These are phyloP conservation scores for Vaccinium macrocarpon DNA, from an alignment of 148 eudicot species.

Conservation along the genomic window DNA sequence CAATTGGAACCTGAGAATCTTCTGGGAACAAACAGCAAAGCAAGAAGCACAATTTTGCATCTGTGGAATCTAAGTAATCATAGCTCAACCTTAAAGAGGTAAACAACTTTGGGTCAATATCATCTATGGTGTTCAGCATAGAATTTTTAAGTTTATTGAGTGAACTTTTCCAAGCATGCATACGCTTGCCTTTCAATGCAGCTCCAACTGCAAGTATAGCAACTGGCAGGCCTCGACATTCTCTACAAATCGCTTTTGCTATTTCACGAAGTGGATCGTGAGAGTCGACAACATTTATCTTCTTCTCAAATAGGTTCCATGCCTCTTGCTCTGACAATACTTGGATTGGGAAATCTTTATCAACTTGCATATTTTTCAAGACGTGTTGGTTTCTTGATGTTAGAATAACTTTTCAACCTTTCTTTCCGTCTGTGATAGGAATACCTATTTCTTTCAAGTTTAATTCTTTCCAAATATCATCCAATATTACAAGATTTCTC, in stretches of 20 bases:
- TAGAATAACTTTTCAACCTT: slow-evolving; percentile 20
- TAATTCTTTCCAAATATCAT: slow-evolving; percentile 21
- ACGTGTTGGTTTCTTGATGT: slow-evolving; percentile 3
- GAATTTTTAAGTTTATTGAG: not conserved
- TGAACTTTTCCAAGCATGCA: slow-evolving; percentile 12
- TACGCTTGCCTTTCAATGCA: slow-evolving; percentile 1
- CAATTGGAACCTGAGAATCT: slow-evolving; percentile 17
- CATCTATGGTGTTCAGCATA: not conserved
- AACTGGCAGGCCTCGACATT: slow-evolving; percentile 23
- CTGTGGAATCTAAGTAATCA: not conserved
- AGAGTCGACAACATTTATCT: not conserved
- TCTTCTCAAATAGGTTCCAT: slow-evolving; percentile 9
- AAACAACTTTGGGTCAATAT: slow-evolving; percentile 5
- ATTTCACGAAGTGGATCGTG: not conserved
- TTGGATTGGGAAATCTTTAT: not conserved
- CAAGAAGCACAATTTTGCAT: slow-evolving; percentile 8
- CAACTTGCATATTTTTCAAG: not conserved
- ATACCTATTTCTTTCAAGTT: not conserved
- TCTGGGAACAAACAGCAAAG: not conserved
- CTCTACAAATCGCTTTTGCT: not conserved
- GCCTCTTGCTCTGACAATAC: not conserved
- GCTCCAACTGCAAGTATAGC: slow-evolving; percentile 17
- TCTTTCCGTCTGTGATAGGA: not conserved
- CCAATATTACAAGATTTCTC: slow-evolving; percentile 16
- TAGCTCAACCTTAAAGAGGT: slow-evolving; percentile 11